These are phyloP conservation scores for Microbotryum violaceum DNA, from an alignment of 1,284 basidiomycete species.

Conservation along the genomic window DNA sequence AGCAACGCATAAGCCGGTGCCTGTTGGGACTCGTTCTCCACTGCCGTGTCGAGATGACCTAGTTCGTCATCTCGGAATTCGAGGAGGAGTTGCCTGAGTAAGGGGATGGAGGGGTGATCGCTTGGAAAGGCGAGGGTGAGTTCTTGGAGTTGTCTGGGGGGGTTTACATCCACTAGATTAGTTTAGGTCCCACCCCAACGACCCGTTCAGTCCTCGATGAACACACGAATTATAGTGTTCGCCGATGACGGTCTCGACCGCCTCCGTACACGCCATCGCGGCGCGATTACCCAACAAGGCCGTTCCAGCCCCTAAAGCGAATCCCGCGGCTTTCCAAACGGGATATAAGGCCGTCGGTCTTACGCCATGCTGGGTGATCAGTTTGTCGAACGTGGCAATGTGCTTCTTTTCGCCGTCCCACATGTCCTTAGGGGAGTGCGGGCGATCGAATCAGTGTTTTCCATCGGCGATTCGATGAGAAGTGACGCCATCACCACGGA, in stretches of 20 bases:
- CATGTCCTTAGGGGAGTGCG: constrained; percentile 64
- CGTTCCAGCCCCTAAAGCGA: constrained; percentile 73
- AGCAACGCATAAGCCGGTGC: constrained; percentile 87
- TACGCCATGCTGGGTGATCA: constrained; percentile 73
- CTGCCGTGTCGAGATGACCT: constrained; percentile 85
- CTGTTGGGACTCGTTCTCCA: constrained; percentile 79
- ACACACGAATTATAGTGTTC: constrained; percentile 95
- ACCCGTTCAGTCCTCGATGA: background rate
- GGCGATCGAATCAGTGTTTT: background rate
- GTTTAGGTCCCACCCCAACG: too few relatives aligned
- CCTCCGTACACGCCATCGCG: constrained; percentile 97
- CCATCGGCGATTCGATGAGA: background rate
- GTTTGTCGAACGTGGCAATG: constrained; percentile 70
- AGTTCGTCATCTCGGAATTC: constrained; percentile 94
- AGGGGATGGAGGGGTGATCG: constrained; percentile 62
- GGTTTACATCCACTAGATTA: too few relatives aligned
- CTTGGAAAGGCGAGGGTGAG: constrained; percentile 27
- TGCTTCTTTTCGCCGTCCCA: constrained; percentile 96
- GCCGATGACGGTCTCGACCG: constrained; percentile 93
- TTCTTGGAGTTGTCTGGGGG: constrained; percentile 61
- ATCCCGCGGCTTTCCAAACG: constrained; percentile 76
- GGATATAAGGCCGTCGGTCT: constrained; percentile 77
- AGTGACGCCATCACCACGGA: background rate
- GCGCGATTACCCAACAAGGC: constrained; percentile 85
- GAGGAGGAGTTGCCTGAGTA: constrained; percentile 64